Base-by-base conservation (phyloP, 2,329 filamentous ascomycete species). In the Cordyceps cateniannulata region DNA sequence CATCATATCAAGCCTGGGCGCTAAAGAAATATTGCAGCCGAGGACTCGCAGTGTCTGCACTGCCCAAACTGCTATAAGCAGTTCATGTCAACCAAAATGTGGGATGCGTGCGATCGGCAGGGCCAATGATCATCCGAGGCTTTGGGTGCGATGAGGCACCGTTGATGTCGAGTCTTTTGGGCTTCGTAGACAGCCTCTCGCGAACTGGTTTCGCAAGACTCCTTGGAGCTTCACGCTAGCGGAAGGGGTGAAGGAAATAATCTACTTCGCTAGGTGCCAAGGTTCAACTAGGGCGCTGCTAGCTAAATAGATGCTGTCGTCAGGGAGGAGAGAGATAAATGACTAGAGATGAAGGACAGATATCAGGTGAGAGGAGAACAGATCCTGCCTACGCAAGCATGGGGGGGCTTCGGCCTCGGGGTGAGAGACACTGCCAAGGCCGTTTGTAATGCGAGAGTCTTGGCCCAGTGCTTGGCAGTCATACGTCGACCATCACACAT, bases 371-470 rank as follows among this genome's bases (percentile, higher is more conserved):
- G 35, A 58, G 35, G 56, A 51, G 48, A 35, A 45, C 51, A 42
- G 49, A 58, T 58, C 24, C 22, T 50, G 47, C 45, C 35, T 58
- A 50, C 55, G 45, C 32, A 58, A 27, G 55, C 47, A 20, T 14
- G 38, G 55, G 55, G 55, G 56, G 56, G 55, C 48, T 48, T n/a
- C 24, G 47, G 22, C 32, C 47, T 59, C 47, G 32, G 56, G 35
- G 47, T 6, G 35, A 59, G 57, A 59, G 49, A 52, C 47, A 27
- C 20, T 52, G 57, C 57, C 57, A 59, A 59, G 57, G n/a, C 57
- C 40, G 25, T 52, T 59, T 35, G 57, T 59, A 52, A 52, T 59
- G 57, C 57, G 42, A 59, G 57, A 35, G 32, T 44, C 56, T 59
- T 50, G 56, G 47, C 56, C 47, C 32, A 22, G 25, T 32, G 10